Evolutionary conservation across 1,284 basidiomycete genomes (phyloP), one percentile per base, ranked within the genome.

Genomic region (Pseudozyma sp.): DNA sequence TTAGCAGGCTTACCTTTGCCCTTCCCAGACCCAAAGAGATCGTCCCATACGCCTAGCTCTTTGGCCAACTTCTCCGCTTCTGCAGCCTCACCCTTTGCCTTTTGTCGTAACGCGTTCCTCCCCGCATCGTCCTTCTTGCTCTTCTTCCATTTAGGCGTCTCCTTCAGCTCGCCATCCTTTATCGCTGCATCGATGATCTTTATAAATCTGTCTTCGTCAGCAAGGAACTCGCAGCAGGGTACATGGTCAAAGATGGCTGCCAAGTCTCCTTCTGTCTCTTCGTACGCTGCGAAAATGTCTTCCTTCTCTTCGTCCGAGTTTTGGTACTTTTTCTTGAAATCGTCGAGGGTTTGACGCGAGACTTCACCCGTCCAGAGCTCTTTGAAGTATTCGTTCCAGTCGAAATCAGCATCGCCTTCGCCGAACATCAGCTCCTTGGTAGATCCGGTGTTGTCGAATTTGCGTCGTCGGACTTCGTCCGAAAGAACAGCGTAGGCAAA

Each of bases 301-400:
- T 74, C 42, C 36, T 62, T 66, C 52, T 85, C 83, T 40, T 85
- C 83, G 0, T 66, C 66, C 3, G 83, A 84, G 57, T 74, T 68
- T 57, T 82, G 79, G 48, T 85, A 85, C 52, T 79, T 78, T 14
- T 65, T 45, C 70, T 81, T 77, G 53, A 83, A 83, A 11, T 79
- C 76, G 19, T 79, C 77, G 6, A 85, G 72, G 7, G 76, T 78
- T 50, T 81, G 65, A 1, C 73, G 70, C 19, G 53, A 76, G 7
- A 85, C 83, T 50, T 83, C 80, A 31, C 83, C 83, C 5, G 73
- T 75, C 82, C 82, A 85, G 38, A 85, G 71, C 61, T 72, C 70
- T 52, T 79, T 78, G 66, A 85, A 85, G 76, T 85, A 84, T n/a
- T 82, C 80, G 60, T 83, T 76, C 83, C 83, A 85, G 77, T 83